Conservation (phyloP, 2,329 filamentous ascomycete species). For the Gaeumannomyces tritici region DNA sequence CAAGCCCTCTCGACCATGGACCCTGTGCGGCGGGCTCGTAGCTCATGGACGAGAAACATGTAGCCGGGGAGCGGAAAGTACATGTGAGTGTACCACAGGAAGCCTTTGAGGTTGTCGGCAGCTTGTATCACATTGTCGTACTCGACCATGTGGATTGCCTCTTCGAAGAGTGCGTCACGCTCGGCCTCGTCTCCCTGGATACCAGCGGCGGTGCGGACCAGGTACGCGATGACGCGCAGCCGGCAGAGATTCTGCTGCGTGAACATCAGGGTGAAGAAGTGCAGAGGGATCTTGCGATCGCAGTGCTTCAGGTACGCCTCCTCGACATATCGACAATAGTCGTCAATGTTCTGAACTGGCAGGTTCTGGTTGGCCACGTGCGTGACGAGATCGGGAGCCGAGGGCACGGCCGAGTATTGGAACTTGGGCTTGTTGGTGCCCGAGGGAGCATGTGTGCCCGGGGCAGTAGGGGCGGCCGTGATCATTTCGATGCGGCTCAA, state of each 20-base stretch:
- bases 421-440: constrained; percentile 16
- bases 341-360: constrained; percentile 38
- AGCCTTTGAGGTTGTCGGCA: constrained; percentile 39
- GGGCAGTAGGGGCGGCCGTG: constrained; percentile 31
- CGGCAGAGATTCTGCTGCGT: constrained; percentile 46
- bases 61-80: constrained; percentile 53
- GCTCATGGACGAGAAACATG: constrained; percentile 48
- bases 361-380: constrained; percentile 41
- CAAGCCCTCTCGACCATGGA: constrained; percentile 49
- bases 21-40: constrained; percentile 42
- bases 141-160: constrained; percentile 49
- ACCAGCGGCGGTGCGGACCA: constrained; percentile 27
- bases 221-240: constrained; percentile 43
- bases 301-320: constrained; percentile 45
- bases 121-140: constrained; percentile 47
- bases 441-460: constrained; percentile 12
- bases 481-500: constrained; percentile 47
- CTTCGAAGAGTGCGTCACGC: constrained; percentile 41
- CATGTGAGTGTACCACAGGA: constrained; percentile 49
- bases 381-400: constrained; percentile 31
- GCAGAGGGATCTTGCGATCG: constrained; percentile 47
- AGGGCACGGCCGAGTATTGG: constrained; percentile 23
- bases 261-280: constrained; percentile 50
- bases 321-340: constrained; percentile 45
- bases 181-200: constrained; percentile 26